Evolutionary conservation across 345 rosid genomes (phyloP).

Genomic region (Anastatica hierochuntica): DNA sequence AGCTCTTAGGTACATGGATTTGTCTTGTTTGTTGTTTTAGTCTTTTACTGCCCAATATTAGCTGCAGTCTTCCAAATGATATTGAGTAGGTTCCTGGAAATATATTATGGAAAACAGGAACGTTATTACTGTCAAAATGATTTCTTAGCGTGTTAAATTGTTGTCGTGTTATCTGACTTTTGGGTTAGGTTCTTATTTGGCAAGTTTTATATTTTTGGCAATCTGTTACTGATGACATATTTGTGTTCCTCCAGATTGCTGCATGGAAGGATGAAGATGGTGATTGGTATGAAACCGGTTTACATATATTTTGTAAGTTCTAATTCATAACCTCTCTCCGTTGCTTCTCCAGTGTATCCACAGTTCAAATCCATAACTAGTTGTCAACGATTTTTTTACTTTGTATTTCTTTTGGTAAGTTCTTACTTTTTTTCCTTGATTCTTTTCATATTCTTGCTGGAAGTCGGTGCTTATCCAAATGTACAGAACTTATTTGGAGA

Average conservation of each 20-base stretch:
- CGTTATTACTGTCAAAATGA: not conserved
- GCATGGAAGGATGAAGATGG: conserved; percentile 96
- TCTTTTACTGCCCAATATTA: not conserved
- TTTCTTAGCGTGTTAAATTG: not conserved
- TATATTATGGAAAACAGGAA: not conserved
- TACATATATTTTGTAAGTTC: conserved; percentile 91
- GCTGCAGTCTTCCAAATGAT: not conserved
- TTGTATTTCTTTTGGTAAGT: not conserved
- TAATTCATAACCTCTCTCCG: not conserved
- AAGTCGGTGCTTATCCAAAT: conserved; percentile 95
- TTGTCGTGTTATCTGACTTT: not conserved
- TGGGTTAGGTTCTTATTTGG: not conserved
- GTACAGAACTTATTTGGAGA: conserved; percentile 86
- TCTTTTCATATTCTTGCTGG: conserved; percentile 24
- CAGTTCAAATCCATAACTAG: no score
- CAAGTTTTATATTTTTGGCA: not conserved
- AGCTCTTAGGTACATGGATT: not conserved
- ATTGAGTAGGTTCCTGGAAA: not conserved
- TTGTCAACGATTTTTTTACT: not conserved
- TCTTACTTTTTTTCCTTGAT: not conserved
- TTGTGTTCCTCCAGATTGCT: conserved; percentile 47
- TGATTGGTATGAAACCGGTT: conserved; percentile 90
- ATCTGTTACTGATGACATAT: not conserved
- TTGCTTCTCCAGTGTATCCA: not conserved
- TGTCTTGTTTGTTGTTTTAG: not conserved